These are phyloP conservation scores for Puccinia novopanici DNA, from an alignment of 1,284 basidiomycete genomes.

Conservation along the genomic window DNA sequence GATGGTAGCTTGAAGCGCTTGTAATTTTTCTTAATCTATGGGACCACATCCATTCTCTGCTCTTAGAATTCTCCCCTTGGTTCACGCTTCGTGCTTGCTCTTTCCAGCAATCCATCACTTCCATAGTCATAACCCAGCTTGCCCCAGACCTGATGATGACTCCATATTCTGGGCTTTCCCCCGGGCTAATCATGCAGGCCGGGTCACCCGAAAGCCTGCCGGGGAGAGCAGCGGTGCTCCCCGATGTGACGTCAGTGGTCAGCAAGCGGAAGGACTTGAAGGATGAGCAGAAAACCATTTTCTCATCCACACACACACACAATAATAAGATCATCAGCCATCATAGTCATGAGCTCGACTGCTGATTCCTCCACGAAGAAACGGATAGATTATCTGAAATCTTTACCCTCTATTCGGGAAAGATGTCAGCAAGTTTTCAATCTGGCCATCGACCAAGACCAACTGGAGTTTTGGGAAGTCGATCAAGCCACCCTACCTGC, in stretches of 20 bases:
- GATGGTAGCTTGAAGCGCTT: not conserved
- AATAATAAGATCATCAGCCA: not conserved
- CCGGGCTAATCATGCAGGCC: too few species aligned
- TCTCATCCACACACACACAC: not conserved
- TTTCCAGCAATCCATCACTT: too few species aligned
- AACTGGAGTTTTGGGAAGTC: constrained; percentile 82
- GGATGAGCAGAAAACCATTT: too few species aligned
- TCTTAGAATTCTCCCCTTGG: too few species aligned
- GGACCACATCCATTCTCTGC: too few species aligned
- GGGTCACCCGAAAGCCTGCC: not conserved
- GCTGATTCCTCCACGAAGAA: not conserved
- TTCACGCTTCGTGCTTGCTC: too few species aligned
- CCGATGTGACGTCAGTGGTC: constrained; percentile 8
- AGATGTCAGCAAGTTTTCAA: constrained; percentile 76
- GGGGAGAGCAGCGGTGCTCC: not conserved
- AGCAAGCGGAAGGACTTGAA: not conserved
- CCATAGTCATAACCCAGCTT: too few species aligned
- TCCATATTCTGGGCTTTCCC: not conserved
- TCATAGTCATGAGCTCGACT: not conserved
- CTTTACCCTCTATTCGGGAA: constrained; percentile 81
- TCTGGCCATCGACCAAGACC: constrained; percentile 68
- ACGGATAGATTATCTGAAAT: constrained; percentile 71
- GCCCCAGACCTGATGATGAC: too few species aligned
- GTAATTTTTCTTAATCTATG: too few species aligned
- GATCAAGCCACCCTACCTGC: constrained; percentile 71